Conservation (phyloP, 1,139 yeast genomes). For the Kodamaea derodonti region DNA sequence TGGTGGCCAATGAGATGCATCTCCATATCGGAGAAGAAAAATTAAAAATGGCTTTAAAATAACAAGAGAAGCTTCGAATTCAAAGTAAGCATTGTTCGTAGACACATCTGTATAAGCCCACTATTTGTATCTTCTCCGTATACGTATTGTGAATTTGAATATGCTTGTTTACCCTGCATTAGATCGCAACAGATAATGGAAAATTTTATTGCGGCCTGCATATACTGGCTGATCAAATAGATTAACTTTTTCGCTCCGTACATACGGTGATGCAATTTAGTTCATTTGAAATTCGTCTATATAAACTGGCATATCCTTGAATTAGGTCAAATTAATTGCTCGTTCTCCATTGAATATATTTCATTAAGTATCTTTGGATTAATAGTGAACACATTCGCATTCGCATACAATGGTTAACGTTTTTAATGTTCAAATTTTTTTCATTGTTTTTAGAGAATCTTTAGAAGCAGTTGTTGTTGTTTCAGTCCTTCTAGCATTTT, state of each 20-base stretch:
- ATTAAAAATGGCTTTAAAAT: neutral
- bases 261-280: neutral
- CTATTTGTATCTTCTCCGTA: no score
- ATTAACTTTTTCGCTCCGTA: neutral
- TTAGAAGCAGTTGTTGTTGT: conserved; percentile 87
- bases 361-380: no score
- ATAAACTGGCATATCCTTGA: no score
- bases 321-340: no score
- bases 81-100: no score
- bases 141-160: no score
- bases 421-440: conserved; percentile 62
- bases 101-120: no score
- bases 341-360: no score
- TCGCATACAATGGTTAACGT: conserved; percentile 35
- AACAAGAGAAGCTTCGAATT: no score
- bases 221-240: neutral
- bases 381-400: no score
- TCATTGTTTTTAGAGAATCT: conserved; percentile 85
- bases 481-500: conserved; percentile 83
- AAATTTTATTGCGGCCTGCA: neutral
- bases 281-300: no score
- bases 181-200: neutral
- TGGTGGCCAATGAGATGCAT: neutral
- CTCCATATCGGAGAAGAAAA: neutral
- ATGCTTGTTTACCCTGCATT: neutral